phyloP scores from a whole-genome alignment of 768 basidiomycete species.

The Dentipellis sp. region DNA sequence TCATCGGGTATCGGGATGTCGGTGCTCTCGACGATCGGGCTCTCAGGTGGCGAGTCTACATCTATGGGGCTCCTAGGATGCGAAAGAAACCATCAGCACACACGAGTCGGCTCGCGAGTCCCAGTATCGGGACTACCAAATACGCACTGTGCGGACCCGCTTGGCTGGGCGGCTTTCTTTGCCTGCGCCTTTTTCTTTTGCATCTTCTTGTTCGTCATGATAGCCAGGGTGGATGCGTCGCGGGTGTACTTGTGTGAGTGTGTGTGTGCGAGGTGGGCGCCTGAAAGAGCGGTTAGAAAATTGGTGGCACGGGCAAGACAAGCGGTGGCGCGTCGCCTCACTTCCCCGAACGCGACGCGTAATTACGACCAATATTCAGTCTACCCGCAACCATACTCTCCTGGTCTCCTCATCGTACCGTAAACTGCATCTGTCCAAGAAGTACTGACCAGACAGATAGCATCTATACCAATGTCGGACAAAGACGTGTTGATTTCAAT shows the following conservation, averaged over 20 bases:
- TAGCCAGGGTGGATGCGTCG: not conserved
- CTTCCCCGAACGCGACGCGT: not conserved
- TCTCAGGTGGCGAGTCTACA: not conserved
- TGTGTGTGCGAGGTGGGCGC: not conserved
- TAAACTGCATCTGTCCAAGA: no score
- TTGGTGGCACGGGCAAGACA: not conserved
- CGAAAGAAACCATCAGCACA: not conserved
- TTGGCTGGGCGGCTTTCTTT: constrained; percentile 4
- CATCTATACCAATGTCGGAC: constrained; percentile 34
- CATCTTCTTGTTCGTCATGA: constrained; percentile 16
- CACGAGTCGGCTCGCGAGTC: not conserved
- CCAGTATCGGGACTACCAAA: not conserved
- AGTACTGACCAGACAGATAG: no score
- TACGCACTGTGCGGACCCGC: not conserved
- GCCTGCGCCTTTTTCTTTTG: constrained; percentile 12
- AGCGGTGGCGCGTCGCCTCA: not conserved
- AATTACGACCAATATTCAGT: not conserved
- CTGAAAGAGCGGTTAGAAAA: not conserved
- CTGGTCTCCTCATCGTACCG: not conserved
- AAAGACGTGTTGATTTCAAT: constrained; percentile 70
- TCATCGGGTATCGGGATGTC: not conserved
- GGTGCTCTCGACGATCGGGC: not conserved
- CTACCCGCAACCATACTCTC: not conserved
- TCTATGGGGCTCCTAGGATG: constrained; percentile 1
- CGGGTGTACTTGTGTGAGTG: not conserved